These are phyloP conservation scores for Acanthamoeba triangularis DNA, from an alignment of 208 protist species.

Conservation along the genomic window DNA sequence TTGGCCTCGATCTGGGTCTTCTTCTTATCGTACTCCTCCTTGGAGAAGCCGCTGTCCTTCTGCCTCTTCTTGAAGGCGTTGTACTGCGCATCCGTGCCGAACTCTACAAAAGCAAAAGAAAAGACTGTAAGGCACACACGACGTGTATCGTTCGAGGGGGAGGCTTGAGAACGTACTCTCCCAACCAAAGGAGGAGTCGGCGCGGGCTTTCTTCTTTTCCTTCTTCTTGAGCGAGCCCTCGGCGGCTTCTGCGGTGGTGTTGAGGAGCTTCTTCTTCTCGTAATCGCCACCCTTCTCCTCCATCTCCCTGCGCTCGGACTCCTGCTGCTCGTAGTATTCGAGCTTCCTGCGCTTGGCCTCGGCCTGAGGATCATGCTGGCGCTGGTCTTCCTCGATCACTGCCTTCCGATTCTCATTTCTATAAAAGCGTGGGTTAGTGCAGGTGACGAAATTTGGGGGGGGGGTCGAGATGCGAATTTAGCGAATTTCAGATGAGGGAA, in stretches of 20 bases:
- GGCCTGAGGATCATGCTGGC: neutral
- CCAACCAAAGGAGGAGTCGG: neutral
- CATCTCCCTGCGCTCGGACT: conserved; percentile 50
- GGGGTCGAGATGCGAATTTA: neutral
- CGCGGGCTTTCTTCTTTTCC: conserved; percentile 44
- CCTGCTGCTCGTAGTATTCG: conserved; percentile 63
- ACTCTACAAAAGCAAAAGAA: conserved; percentile 4
- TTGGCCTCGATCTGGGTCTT: conserved; percentile 21
- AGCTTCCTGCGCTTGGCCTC: conserved; percentile 17
- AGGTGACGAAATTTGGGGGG: neutral
- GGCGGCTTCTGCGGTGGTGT: conserved; percentile 35
- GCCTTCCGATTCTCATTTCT: conserved; percentile 7
- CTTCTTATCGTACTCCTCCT: conserved; percentile 57
- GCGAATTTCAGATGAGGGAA: neutral
- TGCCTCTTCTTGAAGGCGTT: conserved; percentile 70
- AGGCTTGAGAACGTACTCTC: neutral
- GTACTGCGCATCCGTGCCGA: conserved; percentile 29
- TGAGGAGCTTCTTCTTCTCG: conserved; percentile 74
- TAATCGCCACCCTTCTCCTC: conserved; percentile 69
- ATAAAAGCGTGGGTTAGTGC: neutral
- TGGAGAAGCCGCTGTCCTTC: conserved; percentile 54
- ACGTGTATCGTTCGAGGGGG: neutral
- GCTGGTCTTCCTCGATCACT: conserved; percentile 31
- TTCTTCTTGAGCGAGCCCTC: conserved; percentile 30
- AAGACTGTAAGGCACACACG: neutral